Evolutionary conservation across 306 rosid species (phyloP).

Genomic region (Malus sieversii): DNA sequence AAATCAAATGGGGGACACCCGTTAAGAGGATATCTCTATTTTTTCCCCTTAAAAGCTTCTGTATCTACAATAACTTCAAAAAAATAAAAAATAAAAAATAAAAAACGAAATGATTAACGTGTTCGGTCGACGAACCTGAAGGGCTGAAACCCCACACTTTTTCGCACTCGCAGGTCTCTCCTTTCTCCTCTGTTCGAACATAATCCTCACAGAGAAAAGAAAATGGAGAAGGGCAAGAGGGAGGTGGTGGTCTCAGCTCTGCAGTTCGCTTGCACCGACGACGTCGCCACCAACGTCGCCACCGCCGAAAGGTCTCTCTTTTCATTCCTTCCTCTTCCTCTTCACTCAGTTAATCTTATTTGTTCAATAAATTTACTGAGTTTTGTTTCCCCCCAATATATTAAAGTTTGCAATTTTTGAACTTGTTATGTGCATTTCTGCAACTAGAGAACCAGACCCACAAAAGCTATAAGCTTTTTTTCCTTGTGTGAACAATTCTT

Average conservation of each 20-base stretch:
- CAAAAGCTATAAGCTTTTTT: neutral
- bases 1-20: too few relatives aligned
- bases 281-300: conserved; percentile 50
- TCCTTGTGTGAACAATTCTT: neutral
- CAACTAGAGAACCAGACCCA: neutral
- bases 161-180: neutral
- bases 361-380: neutral
- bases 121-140: too few relatives aligned
- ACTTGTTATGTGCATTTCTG: neutral
- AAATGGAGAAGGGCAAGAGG: conserved; percentile 42
- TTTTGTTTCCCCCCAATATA: neutral
- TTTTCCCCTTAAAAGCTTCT: too few relatives aligned
- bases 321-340: neutral
- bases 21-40: too few relatives aligned
- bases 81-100: too few relatives aligned
- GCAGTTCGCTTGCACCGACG: conserved; percentile 84
- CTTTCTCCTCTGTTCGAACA: neutral
- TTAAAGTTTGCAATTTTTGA: neutral
- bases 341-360: neutral
- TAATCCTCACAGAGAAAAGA: neutral
- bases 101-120: too few relatives aligned
- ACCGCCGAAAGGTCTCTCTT: conserved; percentile 65
- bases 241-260: conserved; percentile 70
- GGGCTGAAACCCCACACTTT: too few relatives aligned
- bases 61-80: too few relatives aligned